Percentiles rank a stretch among this genome's conserved stretches.
Conservation (phyloP, 2,329 filamentous ascomycete genomes). For the Blastomyces emzantsi region DNA sequence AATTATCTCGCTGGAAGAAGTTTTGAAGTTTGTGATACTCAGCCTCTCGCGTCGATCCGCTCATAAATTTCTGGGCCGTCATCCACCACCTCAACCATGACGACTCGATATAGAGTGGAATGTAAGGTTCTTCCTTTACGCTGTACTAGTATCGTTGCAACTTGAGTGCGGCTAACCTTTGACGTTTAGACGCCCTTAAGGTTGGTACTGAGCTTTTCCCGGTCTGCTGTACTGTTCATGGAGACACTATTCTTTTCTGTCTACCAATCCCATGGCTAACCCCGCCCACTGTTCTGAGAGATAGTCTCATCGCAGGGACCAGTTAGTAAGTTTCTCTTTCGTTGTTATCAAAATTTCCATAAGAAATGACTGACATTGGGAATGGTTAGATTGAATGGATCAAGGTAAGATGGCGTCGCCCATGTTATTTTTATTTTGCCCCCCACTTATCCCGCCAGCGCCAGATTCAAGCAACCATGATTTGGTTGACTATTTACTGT, state of each 20-base stretch:
- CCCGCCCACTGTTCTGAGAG: slow-evolving; percentile 36
- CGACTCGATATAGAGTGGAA: slow-evolving; percentile 52
- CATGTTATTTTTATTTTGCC: slow-evolving; percentile 16
- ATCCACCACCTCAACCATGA: slow-evolving; percentile 27
- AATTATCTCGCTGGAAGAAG: neutral
- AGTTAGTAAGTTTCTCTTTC: slow-evolving; percentile 52
- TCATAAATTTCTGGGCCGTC: neutral
- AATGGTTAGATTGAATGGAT: slow-evolving; percentile 69
- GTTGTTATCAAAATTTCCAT: neutral
- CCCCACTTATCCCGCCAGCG: neutral
- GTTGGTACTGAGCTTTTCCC: slow-evolving; percentile 27
- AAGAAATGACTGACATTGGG: slow-evolving; percentile 10
- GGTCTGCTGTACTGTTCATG: neutral
- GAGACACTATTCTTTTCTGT: neutral
- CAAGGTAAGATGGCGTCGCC: slow-evolving; percentile 47
- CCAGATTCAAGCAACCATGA: neutral
- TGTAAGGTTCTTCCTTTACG: slow-evolving; percentile 44
- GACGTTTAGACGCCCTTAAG: slow-evolving; percentile 53
- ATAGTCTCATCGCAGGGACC: slow-evolving; percentile 83
- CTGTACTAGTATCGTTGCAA: neutral
- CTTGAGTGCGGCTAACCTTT: neutral
- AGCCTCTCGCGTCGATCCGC: neutral
- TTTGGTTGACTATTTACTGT: neutral
- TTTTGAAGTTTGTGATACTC: neutral
- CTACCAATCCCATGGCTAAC: slow-evolving; percentile 14